Evolutionary conservation across 208 protist genomes (phyloP).

Genomic region (Phytomonas sp.): DNA sequence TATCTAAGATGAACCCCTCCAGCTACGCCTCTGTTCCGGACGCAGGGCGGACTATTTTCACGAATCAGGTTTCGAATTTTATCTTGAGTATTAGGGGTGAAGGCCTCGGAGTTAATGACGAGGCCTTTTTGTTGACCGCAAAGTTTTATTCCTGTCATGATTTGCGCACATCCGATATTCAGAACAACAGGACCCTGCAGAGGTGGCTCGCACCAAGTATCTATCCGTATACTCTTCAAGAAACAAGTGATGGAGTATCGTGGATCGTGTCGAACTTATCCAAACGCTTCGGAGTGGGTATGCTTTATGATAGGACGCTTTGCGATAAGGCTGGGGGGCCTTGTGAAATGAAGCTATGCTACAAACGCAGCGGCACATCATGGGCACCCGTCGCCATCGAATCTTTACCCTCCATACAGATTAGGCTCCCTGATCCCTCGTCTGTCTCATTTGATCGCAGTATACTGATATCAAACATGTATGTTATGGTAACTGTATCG

Average conservation of each 20-base stretch:
- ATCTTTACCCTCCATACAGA: conserved; percentile 16
- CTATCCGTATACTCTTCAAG: conserved; percentile 33
- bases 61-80: conserved; percentile 67
- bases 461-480: conserved; percentile 56
- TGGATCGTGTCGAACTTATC: conserved; percentile 62
- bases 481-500: conserved; percentile 73
- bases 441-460: conserved; percentile 58
- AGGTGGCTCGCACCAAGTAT: conserved; percentile 60
- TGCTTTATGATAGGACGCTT: conserved; percentile 41
- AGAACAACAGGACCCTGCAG: conserved; percentile 40
- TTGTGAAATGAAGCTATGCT: conserved; percentile 82
- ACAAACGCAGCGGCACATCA: conserved; percentile 47
- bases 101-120: conserved; percentile 34
- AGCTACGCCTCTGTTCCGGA: conserved; percentile 24
- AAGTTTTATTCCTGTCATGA: conserved; percentile 80
- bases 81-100: conserved; percentile 52
- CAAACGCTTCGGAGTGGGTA: conserved; percentile 54
- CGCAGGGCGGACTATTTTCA: conserved; percentile 33
- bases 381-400: conserved; percentile 70
- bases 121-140: conserved; percentile 62
- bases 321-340: conserved; percentile 33
- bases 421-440: conserved; percentile 64
- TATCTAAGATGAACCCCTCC: conserved; percentile 56
- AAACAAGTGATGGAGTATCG: conserved; percentile 30
- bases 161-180: conserved; percentile 44